These are phyloP conservation scores for Termitomyces sp. DNA, from an alignment of 768 basidiomycete genomes.

Conservation along the genomic window DNA sequence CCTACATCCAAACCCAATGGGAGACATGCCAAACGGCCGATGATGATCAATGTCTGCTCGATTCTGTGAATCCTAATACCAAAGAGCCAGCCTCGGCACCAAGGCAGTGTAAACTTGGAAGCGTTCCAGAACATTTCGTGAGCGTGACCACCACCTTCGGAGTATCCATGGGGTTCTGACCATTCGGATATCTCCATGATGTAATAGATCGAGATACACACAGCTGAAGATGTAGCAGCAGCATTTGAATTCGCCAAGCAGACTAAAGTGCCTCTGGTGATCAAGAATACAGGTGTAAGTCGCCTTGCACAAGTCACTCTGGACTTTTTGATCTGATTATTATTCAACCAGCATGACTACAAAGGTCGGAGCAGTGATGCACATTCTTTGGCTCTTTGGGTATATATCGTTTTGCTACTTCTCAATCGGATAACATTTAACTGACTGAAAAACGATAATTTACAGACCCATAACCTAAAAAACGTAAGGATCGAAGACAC, in stretches of 20 bases:
- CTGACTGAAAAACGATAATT: not conserved
- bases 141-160: slow-evolving; percentile 4
- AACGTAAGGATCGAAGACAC: slow-evolving; percentile 17
- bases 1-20: slow-evolving; percentile 40
- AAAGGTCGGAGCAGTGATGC: slow-evolving; percentile 42
- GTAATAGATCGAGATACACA: slow-evolving; percentile 27
- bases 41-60: slow-evolving; percentile 41
- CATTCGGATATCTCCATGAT: not conserved
- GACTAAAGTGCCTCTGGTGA: slow-evolving; percentile 33
- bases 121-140: slow-evolving; percentile 34
- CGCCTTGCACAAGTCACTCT: not conserved
- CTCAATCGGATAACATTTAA: not conserved
- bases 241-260: slow-evolving; percentile 38
- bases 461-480: slow-evolving; percentile 36
- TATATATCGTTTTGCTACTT: slow-evolving; percentile 10
- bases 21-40: slow-evolving; percentile 45
- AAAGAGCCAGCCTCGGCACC: slow-evolving; percentile 17
- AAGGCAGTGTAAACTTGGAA: slow-evolving; percentile 28
- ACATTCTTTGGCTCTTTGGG: slow-evolving; percentile 39
- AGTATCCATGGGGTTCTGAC: not conserved
- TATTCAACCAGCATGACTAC: slow-evolving; percentile 36
- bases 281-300: slow-evolving; percentile 49
- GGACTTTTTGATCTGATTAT: not conserved
- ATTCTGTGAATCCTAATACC: slow-evolving; percentile 28
- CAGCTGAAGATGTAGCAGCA: slow-evolving; percentile 32